Conservation (phyloP, 2,329 filamentous ascomycete genomes). For the Hypoxylon sp. region DNA sequence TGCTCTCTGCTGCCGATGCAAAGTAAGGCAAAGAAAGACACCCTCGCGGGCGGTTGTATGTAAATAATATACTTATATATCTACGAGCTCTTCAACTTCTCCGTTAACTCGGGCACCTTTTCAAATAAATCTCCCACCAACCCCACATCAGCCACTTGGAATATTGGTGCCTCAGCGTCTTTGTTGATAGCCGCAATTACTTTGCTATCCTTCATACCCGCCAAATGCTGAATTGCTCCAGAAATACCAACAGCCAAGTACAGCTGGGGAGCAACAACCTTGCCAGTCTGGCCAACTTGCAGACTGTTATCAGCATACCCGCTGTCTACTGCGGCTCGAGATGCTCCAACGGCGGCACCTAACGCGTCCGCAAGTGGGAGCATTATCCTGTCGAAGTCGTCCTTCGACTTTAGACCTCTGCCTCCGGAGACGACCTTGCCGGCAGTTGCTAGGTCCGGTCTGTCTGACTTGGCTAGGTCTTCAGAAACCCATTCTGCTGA, state of each 20-base stretch:
- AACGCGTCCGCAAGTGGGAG: slow-evolving; percentile 91
- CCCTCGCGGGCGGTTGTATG: slow-evolving; percentile 43
- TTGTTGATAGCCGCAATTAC: slow-evolving; percentile 99
- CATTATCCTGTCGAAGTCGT: slow-evolving; percentile 95
- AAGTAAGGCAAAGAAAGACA: slow-evolving; percentile 52
- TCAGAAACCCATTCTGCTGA: slow-evolving; percentile 93
- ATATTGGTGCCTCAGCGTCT: slow-evolving; percentile 95
- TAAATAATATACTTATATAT: slow-evolving; percentile 37
- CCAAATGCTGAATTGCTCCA: slow-evolving; percentile 96
- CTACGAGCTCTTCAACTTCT: slow-evolving; percentile 82
- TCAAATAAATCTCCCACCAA: slow-evolving; percentile 96
- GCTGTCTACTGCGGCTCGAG: slow-evolving; percentile 93
- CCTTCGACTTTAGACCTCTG: slow-evolving; percentile 95
- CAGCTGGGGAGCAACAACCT: slow-evolving; percentile 96
- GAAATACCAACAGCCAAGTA: slow-evolving; percentile 97
- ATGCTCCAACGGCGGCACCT: slow-evolving; percentile 95
- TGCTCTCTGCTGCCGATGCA: slow-evolving; percentile 65
- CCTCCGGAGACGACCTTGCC: slow-evolving; percentile 92
- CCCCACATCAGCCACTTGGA: slow-evolving; percentile 97
- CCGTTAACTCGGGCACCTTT: slow-evolving; percentile 93
- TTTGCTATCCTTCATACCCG: slow-evolving; percentile 99
- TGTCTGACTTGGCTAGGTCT: slow-evolving; percentile 91
- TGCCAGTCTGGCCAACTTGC: slow-evolving; percentile 98
- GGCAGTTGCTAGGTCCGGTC: slow-evolving; percentile 93
- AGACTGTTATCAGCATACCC: slow-evolving; percentile 98